Percentiles rank a stretch among this genome's conserved stretches.
These are phyloP conservation scores for Solanum acaule DNA, from an alignment of 257 asterid species.

Conservation along the genomic window DNA sequence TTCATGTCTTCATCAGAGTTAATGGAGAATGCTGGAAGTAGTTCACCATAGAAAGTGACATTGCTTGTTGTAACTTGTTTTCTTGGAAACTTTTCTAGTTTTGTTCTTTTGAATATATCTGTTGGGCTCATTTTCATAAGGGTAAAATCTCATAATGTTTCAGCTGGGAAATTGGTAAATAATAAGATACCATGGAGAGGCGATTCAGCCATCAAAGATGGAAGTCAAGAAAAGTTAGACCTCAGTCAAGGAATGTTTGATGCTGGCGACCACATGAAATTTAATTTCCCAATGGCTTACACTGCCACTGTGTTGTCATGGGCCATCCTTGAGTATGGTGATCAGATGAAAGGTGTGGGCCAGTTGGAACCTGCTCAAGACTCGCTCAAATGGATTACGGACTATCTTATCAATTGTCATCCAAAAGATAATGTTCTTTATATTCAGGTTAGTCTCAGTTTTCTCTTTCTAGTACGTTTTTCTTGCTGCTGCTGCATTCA, in stretches of 20 bases:
- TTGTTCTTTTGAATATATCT: background rate
- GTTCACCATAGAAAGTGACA: background rate
- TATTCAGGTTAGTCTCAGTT: constrained; percentile 47
- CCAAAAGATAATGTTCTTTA: constrained; percentile 56
- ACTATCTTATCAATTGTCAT: constrained; percentile 72
- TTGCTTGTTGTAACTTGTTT: background rate
- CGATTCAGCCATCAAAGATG: constrained; percentile 65
- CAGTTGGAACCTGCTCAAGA: constrained; percentile 52
- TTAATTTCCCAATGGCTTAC: constrained; percentile 86
- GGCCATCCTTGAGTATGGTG: constrained; percentile 85
- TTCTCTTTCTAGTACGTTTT: background rate
- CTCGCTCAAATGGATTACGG: constrained; percentile 83
- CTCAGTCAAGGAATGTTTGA: constrained; percentile 90
- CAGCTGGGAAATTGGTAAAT: constrained; percentile 77
- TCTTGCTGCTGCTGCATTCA: background rate
- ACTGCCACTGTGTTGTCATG: constrained; percentile 85
- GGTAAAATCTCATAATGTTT: constrained; percentile 10
- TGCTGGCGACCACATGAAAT: constrained; percentile 85
- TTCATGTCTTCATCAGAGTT: background rate
- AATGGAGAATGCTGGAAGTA: background rate
- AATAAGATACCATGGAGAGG: constrained; percentile 74
- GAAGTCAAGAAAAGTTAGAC: constrained; percentile 56
- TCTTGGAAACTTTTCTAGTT: background rate
- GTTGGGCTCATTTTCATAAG: background rate
- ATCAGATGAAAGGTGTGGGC: constrained; percentile 44